Conservation (phyloP, 169 alveolate genomes). For the Plasmodium cynomolgi region DNA sequence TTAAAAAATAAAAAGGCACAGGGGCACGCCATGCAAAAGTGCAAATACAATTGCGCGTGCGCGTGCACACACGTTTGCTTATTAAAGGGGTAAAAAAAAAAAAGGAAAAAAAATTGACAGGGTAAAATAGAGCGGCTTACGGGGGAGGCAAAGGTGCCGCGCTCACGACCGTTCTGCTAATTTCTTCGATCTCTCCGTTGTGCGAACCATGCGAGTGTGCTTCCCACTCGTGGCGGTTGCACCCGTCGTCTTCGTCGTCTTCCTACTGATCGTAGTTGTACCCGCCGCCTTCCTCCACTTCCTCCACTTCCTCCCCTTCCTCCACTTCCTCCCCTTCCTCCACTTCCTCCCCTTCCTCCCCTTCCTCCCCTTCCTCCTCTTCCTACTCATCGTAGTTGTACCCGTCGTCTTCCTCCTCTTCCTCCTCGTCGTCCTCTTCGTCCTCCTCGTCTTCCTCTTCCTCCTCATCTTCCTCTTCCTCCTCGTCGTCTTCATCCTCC, state of each 20-base stretch:
- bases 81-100: slow-evolving; percentile 1
- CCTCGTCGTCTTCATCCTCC: slow-evolving; percentile 48
- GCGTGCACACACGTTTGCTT: not conserved
- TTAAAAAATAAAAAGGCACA: not conserved
- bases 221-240: not conserved
- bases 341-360: not conserved
- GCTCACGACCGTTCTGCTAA: not conserved
- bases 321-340: not conserved
- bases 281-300: too few relatives aligned
- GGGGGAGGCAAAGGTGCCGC: not conserved
- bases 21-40: not conserved
- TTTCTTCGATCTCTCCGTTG: not conserved
- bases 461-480: slow-evolving; percentile 35
- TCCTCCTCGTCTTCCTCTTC: slow-evolving; percentile 53
- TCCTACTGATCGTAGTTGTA: too few relatives aligned
- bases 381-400: slow-evolving; percentile 61
- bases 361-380: not conserved
- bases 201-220: not conserved
- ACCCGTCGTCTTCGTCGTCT: not conserved
- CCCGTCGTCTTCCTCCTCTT: slow-evolving; percentile 10
- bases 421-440: slow-evolving; percentile 24
- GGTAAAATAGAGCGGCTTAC: not conserved
- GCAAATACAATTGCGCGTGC: not conserved
- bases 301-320: not conserved
- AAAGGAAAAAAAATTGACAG: not conserved